Evolutionary conservation across 768 basidiomycete genomes (phyloP).

Genomic region (Phaeolepiota aurea): DNA sequence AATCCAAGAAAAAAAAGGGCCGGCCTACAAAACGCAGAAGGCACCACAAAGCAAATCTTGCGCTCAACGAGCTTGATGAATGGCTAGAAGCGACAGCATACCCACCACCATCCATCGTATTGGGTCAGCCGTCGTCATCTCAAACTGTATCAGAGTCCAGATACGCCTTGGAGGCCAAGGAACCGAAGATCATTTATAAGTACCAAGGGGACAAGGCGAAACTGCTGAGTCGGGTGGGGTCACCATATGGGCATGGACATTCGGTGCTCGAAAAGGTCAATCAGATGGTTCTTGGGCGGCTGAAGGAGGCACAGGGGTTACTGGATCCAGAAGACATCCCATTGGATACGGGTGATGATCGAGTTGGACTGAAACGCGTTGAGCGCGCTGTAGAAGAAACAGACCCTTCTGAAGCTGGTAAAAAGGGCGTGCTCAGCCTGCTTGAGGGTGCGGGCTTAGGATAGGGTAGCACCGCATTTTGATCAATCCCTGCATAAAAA

Average conservation of each 20-base stretch:
- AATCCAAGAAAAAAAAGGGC: conserved; percentile 43
- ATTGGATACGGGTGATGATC: conserved; percentile 31
- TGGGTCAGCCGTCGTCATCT: neutral
- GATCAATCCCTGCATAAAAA: too few species aligned
- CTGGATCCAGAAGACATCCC: conserved; percentile 25
- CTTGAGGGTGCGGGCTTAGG: conserved; percentile 34
- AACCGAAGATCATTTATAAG: conserved; percentile 9
- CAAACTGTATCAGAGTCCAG: neutral
- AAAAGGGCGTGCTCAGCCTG: conserved; percentile 35
- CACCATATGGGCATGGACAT: conserved; percentile 9
- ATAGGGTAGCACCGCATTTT: too few species aligned
- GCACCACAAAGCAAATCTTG: conserved; percentile 41
- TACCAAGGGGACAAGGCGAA: conserved; percentile 36
- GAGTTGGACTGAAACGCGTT: conserved; percentile 5
- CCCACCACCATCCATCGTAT: neutral
- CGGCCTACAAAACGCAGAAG: conserved; percentile 58
- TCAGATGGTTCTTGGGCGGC: conserved; percentile 38
- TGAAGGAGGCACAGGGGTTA: conserved; percentile 42
- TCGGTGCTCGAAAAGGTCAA: conserved; percentile 37
- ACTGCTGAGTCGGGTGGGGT: conserved; percentile 26
- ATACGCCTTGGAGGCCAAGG: neutral
- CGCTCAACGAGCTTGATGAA: conserved; percentile 37
- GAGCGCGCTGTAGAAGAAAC: conserved; percentile 6
- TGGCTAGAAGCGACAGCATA: conserved; percentile 33
- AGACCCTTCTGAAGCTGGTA: neutral